Evolutionary conservation across 2,329 filamentous ascomycete genomes (phyloP), one percentile per base, ranked within the genome.

Genomic region (Aspergillus chevalieri): DNA sequence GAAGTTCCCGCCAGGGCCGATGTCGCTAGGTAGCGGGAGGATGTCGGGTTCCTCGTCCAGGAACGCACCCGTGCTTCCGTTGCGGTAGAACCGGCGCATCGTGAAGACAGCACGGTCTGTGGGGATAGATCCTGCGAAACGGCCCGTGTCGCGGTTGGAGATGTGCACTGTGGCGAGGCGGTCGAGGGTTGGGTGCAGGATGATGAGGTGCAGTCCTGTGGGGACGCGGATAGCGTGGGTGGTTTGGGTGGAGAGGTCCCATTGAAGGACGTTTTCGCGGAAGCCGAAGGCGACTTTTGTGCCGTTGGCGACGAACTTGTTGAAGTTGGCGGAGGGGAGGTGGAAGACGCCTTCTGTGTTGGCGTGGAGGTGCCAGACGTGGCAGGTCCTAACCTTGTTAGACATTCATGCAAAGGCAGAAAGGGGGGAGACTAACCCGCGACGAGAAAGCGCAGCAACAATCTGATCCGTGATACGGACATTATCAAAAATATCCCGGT

Each of bases 361-460:
- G 2, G 58, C 60, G 10, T 52, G 21, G 14, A 62, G 43, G 39
- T 63, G 52, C 64, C 65, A 69, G n/a, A 62, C 57, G 51, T 66
- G 56, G 39, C 65, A 68, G 26, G 60, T 58, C 24, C 64, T 67
- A 30, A 30, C 17, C 50, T 17, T 42, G 47, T 33, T 12, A 55
- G 15, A n/a, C 44, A 39, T 10, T 6, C 15, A 26, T 19, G 22
- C n/a, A 39, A 30, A 38, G 24, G 7, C 9, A 21, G 28, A 28
- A 22, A 15, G 17, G 14, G 9, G 7, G 33, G n/a, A 34, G 17
- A 42, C 56, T 50, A 55, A 65, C 63, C 59, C 61, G 15, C 57
- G 55, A 3, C 28, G 36, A 28, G 56, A 58, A 15, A 60, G 36
- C 7, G 49, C 58, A 10, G 53, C 60, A 21, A 65, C 46, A 14